These are phyloP conservation scores for Xylaria acuta DNA, from an alignment of 495 filamentous ascomycete species.

Conservation along the genomic window DNA sequence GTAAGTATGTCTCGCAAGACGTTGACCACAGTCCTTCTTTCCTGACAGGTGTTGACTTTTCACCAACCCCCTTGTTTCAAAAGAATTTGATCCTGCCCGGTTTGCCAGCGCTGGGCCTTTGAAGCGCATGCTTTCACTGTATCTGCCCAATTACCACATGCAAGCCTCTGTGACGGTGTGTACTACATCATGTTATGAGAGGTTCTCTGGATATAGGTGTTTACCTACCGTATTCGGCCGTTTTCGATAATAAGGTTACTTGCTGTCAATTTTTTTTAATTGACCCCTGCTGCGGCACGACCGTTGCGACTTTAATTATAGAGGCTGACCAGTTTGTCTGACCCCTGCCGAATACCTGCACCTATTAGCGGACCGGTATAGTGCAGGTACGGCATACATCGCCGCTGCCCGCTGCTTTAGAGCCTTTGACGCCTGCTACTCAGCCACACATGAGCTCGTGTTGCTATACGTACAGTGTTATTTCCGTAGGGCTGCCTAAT, in stretches of 20 bases:
- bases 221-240: constrained; percentile 5
- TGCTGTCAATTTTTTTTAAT: neutral
- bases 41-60: neutral
- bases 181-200: neutral
- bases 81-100: constrained; percentile 5
- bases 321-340: neutral
- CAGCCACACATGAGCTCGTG: constrained; percentile 15
- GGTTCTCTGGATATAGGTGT: constrained; percentile 4
- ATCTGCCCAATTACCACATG: neutral
- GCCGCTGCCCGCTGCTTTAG: neutral
- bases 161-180: neutral
- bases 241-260: neutral
- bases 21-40: constrained; percentile 1
- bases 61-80: constrained; percentile 16
- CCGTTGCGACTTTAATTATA: constrained; percentile 19
- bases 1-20: neutral
- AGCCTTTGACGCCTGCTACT: neutral
- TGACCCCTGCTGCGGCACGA: constrained; percentile 17
- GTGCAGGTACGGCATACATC: neutral
- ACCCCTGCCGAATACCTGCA: neutral
- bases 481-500: neutral
- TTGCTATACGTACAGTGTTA: neutral
- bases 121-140: neutral
- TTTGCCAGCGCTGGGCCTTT: neutral
- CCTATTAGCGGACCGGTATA: neutral